Conservation (phyloP, 331 rosid species). For the Telfairia occidentalis region DNA sequence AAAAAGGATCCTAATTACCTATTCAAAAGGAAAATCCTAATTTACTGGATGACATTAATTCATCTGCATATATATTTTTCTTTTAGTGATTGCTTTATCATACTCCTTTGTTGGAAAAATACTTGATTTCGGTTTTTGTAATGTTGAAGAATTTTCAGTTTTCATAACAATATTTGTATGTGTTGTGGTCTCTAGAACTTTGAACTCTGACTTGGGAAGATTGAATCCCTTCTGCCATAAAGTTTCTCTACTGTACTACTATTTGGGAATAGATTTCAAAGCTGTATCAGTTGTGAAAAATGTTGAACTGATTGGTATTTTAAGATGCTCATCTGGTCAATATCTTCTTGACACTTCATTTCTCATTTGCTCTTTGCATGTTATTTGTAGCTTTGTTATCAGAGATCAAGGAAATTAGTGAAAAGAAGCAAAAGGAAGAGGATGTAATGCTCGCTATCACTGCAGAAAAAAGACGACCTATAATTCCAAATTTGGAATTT, state of each 20-base stretch:
- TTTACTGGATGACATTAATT: neutral
- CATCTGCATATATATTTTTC: neutral
- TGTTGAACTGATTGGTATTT: neutral
- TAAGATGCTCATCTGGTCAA: neutral
- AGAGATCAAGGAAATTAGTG: constrained; percentile 91
- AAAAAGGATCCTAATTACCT: neutral
- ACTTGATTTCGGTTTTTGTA: neutral
- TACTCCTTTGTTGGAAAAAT: neutral
- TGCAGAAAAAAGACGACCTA: constrained; percentile 77
- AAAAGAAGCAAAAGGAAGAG: constrained; percentile 88
- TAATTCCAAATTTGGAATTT: constrained; percentile 78
- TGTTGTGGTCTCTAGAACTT: neutral
- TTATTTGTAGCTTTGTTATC: constrained; percentile 64
- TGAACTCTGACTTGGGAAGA: neutral
- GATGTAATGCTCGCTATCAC: constrained; percentile 78
- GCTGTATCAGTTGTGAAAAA: neutral
- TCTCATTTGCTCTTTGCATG: neutral
- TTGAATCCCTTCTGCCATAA: neutral
- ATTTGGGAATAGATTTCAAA: neutral
- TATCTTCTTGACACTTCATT: neutral
- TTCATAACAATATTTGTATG: neutral
- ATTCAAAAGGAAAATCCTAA: neutral
- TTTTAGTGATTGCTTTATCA: neutral
- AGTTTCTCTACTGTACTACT: neutral
- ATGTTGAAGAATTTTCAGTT: neutral